Base-by-base conservation (phyloP, 1,284 basidiomycete genomes). In the Ustilago bromivora region DNA sequence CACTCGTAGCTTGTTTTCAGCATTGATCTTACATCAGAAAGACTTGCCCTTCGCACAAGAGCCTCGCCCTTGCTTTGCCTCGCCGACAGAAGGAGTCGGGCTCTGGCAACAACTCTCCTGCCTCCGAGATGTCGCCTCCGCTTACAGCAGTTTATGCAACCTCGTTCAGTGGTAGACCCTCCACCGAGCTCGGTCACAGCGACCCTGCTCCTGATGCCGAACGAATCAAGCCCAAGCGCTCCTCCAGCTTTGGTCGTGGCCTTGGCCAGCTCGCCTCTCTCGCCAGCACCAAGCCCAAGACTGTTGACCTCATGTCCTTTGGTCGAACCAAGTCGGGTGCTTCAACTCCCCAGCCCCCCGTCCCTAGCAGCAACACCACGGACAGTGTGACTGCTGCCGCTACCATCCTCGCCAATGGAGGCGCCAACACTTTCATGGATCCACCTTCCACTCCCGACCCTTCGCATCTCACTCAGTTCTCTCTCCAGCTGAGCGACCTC, bases 381-480 rank as follows among this genome's bases (percentile, higher is more conserved):
- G 75, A 77, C 63, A 58, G 62, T 36, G 53, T 68, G 4, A 54
- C 71, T 23, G 71, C 67, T 17, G 66, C 75, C 11, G 54, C 70
- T 32, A 54, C 75, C 43, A 47, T 70, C 51, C 51, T 72, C 52
- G 63, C 61, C 53, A 66, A 61, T 23, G 66, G 62, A 15, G 55
- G 55, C 54, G 54, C 41, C 38, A 19, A 17, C 52, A 15, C 40
- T 19, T 23, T 43, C 34, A 79, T 78, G 76, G 71, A 62, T 57
- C 76, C 76, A 7, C 76, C 76, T 34, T 68, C 68, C 28, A 71
- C 71, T 13, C 76, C 76, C 12, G 83, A 85, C 41, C 75, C 84
- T 8, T 78, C 80, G 5, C 84, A 82, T 54, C 70, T 84, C 47
- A 80, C 81, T 9, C 81, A 85, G 35, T 84, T 82, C 63, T 78